phyloP scores from a whole-genome alignment of 176 grass and related monocot species.

The Melocanna baccifera region DNA sequence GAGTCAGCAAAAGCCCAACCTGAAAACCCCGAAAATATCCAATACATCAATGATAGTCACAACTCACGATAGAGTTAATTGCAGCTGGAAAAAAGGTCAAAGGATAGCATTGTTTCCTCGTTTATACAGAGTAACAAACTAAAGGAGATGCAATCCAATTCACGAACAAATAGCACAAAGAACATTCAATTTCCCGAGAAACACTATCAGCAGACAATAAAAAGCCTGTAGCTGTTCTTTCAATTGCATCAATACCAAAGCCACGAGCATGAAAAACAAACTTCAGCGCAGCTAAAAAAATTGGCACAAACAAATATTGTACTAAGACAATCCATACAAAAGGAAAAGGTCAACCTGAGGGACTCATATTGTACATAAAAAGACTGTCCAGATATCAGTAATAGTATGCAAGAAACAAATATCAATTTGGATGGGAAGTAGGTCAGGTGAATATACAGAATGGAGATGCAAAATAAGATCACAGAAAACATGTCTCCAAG shows the following conservation, averaged over 20 bases:
- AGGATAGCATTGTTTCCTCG: neutral
- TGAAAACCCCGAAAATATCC: constrained; percentile 37
- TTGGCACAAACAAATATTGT: neutral
- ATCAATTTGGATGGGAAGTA: neutral
- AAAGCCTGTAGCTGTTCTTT: neutral
- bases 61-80: neutral
- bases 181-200: neutral
- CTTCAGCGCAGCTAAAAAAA: neutral
- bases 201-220: neutral
- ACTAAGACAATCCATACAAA: constrained; percentile 1
- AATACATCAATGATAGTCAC: neutral
- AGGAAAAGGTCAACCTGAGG: neutral
- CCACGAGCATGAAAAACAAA: neutral
- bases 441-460: neutral
- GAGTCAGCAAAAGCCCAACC: constrained; percentile 99
- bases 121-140: neutral
- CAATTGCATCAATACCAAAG: constrained; percentile 12
- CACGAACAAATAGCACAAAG: neutral
- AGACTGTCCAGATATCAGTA: neutral
- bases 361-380: neutral
- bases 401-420: neutral
- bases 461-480: neutral
- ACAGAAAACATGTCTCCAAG: neutral
- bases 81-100: neutral
- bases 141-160: constrained; percentile 7